phyloP scores from a whole-genome alignment of 2,329 filamentous ascomycete genomes.

The Calycina marina region DNA sequence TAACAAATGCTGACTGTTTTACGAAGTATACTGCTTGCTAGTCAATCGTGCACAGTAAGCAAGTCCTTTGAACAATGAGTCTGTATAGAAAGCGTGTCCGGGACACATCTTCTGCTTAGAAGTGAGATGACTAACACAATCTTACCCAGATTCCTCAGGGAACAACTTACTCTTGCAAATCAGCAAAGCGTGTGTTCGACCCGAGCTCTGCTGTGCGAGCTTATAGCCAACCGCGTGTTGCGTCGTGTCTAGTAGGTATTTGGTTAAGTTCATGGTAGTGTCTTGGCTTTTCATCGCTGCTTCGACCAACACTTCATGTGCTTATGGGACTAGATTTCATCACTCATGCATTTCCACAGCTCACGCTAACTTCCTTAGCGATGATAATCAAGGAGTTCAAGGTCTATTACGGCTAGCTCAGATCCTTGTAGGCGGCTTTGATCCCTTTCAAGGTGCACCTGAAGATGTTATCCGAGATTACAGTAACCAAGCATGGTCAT shows the following conservation, averaged over 20 bases:
- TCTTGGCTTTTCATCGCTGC: too few species aligned
- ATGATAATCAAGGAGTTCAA: conserved; percentile 56
- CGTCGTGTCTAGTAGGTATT: conserved; percentile 50
- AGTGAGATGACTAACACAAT: too few species aligned
- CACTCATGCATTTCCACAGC: too few species aligned
- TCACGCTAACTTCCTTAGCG: too few species aligned
- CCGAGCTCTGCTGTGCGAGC: conserved; percentile 63
- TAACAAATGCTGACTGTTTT: neutral
- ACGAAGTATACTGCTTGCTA: conserved; percentile 66
- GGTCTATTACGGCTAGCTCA: conserved; percentile 63
- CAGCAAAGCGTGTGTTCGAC: conserved; percentile 72
- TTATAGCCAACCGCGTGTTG: conserved; percentile 65
- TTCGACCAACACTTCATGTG: too few species aligned
- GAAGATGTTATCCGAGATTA: conserved; percentile 46
- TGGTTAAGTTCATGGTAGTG: too few species aligned
- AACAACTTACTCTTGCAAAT: conserved; percentile 61
- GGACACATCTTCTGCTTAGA: too few species aligned
- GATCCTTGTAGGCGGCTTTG: conserved; percentile 69
- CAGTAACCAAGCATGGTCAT: conserved; percentile 25
- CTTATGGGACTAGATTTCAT: too few species aligned
- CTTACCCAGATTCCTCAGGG: conserved; percentile 49
- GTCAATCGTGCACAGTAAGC: conserved; percentile 60
- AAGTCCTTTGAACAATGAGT: too few species aligned
- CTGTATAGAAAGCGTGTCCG: too few species aligned
- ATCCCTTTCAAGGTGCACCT: conserved; percentile 74